These are phyloP conservation scores for Eragrostis nindensis DNA, from an alignment of 176 grass and related monocot genomes.

Conservation along the genomic window DNA sequence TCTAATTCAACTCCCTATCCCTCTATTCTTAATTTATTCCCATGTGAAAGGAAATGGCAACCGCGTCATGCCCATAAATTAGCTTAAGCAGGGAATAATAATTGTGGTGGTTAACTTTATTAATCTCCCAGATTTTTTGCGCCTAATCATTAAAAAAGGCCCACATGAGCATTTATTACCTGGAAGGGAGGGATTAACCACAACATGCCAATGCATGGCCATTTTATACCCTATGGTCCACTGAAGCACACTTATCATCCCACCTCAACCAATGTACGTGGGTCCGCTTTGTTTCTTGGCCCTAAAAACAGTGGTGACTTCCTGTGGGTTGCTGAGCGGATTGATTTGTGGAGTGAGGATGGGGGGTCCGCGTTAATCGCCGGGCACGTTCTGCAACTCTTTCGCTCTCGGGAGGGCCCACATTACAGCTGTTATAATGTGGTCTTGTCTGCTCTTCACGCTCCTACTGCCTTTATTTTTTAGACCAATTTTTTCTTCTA, in stretches of 20 bases:
- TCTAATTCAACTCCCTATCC: background rate
- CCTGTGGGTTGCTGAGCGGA: background rate
- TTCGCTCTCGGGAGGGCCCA: constrained; percentile 67
- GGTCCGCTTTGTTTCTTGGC: background rate
- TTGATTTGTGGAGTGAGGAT: background rate
- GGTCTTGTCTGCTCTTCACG: constrained; percentile 71
- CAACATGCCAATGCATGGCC: constrained; percentile 75
- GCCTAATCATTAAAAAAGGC: constrained; percentile 50
- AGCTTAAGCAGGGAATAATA: constrained; percentile 36
- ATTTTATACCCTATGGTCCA: constrained; percentile 45
- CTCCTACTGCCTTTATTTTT: constrained; percentile 43
- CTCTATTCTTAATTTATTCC: background rate
- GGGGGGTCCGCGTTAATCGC: constrained; percentile 87
- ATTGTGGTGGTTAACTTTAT: constrained; percentile 54
- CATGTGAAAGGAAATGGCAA: constrained; percentile 39
- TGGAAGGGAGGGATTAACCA: constrained; percentile 82
- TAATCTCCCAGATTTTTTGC: constrained; percentile 59
- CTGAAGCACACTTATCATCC: background rate
- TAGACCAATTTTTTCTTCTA: constrained; percentile 19
- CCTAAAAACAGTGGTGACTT: background rate
- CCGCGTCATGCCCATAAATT: constrained; percentile 32
- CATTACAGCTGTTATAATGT: constrained; percentile 92
- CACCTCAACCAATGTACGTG: background rate
- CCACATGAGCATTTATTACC: constrained; percentile 77
- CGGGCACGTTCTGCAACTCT: constrained; percentile 86